Evolutionary conservation across 2,329 filamentous ascomycete genomes (phyloP), one percentile per base, ranked within the genome.

Genomic region (Ophiostoma novo-ulmi): DNA sequence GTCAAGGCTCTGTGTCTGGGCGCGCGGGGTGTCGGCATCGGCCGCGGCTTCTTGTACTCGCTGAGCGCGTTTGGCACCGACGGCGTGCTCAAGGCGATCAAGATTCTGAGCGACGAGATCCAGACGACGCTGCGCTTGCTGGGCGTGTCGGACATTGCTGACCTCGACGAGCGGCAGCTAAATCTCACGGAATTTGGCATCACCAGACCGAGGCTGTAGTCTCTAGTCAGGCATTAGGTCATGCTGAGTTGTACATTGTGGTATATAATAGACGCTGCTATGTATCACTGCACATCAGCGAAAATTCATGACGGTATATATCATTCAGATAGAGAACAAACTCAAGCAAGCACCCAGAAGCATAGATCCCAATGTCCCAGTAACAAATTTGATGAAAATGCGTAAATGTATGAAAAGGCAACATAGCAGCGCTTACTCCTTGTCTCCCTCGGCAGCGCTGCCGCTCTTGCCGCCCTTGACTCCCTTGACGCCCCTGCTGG

Each of bases 11-110:
- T 85, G 1, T 80, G 80, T 44, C 75, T 85, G 8, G 83, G 83
- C 4, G 83, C 82, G 0, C 82, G 78, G 26, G 82, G 80, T 0
- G 83, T 80, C 0, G 82, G 82, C 1, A 74, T 85, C 10, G 83
- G 82, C 2, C 77, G 86, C 67, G 85, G 85, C 5, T 85, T 82
- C 26, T 80, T 88, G 14, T 88, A 87, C 75, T 85, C 85, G 0
- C 77, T 88, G 11, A 82, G 81, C 20, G 72, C 72, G 8, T 72
- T 70, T 35, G 74, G 73, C 20, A 78, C 77, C 10, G 80, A 80
- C 70, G 81, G 81, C 1, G 75, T 80, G 44, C 77, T 81, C 61
- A 79, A 79, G 77, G 78, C 74, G 72, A 78, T 75, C 36, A 35
- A 58, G 68, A 71, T 73, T n/a, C 70, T 72, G 8, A 72, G 66